Evolutionary conservation across 2,329 filamentous ascomycete genomes (phyloP).

Genomic region (Coniella lustricola): DNA sequence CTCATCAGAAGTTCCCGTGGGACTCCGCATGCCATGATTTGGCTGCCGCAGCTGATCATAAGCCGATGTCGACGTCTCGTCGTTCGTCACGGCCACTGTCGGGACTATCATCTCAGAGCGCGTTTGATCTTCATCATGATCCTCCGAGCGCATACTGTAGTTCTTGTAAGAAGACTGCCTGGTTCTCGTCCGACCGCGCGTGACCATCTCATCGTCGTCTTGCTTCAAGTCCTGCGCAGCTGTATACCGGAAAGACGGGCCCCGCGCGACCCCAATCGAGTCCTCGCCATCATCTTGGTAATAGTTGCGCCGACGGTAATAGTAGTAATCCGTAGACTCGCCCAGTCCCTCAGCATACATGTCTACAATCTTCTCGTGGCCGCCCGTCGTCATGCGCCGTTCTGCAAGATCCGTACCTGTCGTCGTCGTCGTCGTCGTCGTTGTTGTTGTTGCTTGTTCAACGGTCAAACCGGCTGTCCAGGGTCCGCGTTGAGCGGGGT

Average conservation of each 20-base stretch:
- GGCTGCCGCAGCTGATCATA: conserved; percentile 6
- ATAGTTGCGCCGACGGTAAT: too few relatives aligned
- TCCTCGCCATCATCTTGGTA: background rate
- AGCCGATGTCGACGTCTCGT: too few relatives aligned
- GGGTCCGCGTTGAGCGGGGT: background rate
- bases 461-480: conserved; percentile 1
- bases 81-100: too few relatives aligned
- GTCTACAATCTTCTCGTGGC: background rate
- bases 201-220: conserved; percentile 9
- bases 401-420: background rate
- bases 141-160: too few relatives aligned
- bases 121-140: too few relatives aligned
- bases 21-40: conserved; percentile 17
- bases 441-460: too few relatives aligned
- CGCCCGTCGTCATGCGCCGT: background rate
- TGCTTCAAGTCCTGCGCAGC: conserved; percentile 5
- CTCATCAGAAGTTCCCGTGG: conserved; percentile 24
- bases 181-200: conserved; percentile 2
- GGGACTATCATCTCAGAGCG: too few relatives aligned
- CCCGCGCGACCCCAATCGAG: conserved; percentile 28
- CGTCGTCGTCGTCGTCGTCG: background rate
- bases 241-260: conserved; percentile 23
- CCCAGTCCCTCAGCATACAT: background rate
- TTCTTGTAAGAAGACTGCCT: conserved; percentile 6
- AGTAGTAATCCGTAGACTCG: background rate